Evolutionary conservation across 1,284 basidiomycete species (phyloP), one percentile per base, ranked within the genome.

Genomic region (Polyporus tsugae): DNA sequence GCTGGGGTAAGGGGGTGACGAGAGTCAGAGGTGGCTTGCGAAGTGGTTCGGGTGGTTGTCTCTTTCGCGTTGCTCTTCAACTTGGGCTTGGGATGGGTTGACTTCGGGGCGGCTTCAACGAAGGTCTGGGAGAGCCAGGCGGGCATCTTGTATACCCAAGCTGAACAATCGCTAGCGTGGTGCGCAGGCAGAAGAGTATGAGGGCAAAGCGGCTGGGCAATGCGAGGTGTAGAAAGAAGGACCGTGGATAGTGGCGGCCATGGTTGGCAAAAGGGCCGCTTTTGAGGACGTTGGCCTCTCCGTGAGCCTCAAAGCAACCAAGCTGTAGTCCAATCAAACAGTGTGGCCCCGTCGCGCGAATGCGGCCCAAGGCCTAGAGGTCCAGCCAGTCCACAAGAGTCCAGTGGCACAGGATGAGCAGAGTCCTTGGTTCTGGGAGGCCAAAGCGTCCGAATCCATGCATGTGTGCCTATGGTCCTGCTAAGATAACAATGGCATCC

Each of bases 131-230:
- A 22, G 35, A 35, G n/a, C 33, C 33, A 58, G 35, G 35, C 35
- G 19, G 35, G 35, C 55, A 58, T 58, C 35, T 58, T 58, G 35
- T 58, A 38, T 38, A 58, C 35, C 22, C n/a, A 19, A 33, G 29
- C 35, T 58, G 6, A 19, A 58, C 35, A 36, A 58, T 36, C 17
- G 55, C 55, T 58, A 29, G 35, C 35, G 55, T 58, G 55, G 55
- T 58, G 35, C 35, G 35, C 55, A 35, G 35, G 19, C 35, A 35
- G 33, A 35, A 6, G 35, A 1, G 35, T 11, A 19, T n/a, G 15
- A 19, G 19, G 19, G 55, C 15, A 57, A 57, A 57, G 35, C 55
- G 25, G 17, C 55, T 10, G 17, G 2, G 17, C 35, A 36, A 33
- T 38, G 55, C 10, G 19, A n/a, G 29, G 17, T n/a, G 33, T 11